These are phyloP conservation scores for Willaertia magna DNA, from an alignment of 208 protist genomes.

Conservation along the genomic window DNA sequence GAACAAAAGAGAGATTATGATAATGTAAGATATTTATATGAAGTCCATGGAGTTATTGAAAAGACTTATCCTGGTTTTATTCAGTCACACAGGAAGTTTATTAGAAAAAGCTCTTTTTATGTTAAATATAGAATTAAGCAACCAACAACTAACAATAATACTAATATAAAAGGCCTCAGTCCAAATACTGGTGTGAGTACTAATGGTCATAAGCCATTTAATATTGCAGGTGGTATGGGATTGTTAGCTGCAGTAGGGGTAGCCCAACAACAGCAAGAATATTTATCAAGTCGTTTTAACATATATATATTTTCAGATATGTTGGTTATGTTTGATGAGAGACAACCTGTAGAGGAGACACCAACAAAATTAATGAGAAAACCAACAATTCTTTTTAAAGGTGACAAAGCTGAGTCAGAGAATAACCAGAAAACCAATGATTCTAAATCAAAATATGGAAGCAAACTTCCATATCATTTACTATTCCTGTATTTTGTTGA, in stretches of 20 bases:
- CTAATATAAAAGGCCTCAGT: no score
- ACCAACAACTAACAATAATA: no score
- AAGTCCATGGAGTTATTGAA: background rate
- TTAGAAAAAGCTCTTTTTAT: background rate
- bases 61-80: background rate
- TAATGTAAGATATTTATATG: background rate
- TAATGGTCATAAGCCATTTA: no score
- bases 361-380: no score
- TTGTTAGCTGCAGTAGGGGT: no score
- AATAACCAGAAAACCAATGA: no score
- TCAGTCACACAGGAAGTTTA: background rate
- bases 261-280: no score
- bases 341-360: background rate
- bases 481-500: background rate
- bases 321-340: background rate
- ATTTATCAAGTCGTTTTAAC: background rate
- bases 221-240: no score
- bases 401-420: background rate
- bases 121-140: no score
- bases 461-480: no score
- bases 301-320: background rate
- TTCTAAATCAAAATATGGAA: no score
- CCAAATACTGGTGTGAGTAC: no score
- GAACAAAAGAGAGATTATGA: background rate
- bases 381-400: background rate